Percentiles rank a stretch among this genome's conserved stretches.
Evolutionary conservation across 345 rosid species (phyloP).

Genomic region (Rhodamnia rubescens): DNA sequence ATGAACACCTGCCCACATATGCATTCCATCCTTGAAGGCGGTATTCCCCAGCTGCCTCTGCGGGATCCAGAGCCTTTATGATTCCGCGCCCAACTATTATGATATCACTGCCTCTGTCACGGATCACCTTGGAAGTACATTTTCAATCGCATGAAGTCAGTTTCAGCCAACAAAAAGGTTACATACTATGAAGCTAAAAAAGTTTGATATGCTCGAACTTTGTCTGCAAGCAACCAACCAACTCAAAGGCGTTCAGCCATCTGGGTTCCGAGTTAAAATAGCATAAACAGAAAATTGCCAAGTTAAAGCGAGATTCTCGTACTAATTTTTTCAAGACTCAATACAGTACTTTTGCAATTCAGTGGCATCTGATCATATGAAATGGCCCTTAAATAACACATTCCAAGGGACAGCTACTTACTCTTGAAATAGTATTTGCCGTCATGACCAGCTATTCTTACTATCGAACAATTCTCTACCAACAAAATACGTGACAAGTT

Average conservation of each 20-base stretch:
- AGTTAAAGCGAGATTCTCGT: background rate
- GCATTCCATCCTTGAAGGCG: constrained; percentile 96
- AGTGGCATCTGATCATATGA: background rate
- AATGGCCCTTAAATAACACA: background rate
- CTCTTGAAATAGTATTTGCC: background rate
- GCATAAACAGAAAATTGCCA: background rate
- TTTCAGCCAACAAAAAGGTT: background rate
- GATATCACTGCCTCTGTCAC: constrained; percentile 85
- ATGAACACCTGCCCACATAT: constrained; percentile 55
- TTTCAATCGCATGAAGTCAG: background rate
- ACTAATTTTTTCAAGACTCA: background rate
- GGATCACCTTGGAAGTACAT: constrained; percentile 49
- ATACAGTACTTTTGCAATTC: background rate
- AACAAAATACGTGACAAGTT: background rate
- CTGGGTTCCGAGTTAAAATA: background rate
- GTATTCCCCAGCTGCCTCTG: constrained; percentile 65
- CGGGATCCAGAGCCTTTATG: constrained; percentile 74
- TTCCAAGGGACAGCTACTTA: background rate
- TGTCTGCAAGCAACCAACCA: background rate
- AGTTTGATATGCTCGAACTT: background rate
- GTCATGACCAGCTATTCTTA: background rate
- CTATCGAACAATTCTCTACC: background rate
- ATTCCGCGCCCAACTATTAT: constrained; percentile 97
- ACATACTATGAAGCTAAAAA: background rate
- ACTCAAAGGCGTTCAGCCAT: background rate